Base-by-base conservation (phyloP, 805 yeast species). In the Metschnikowia arizonensis region DNA sequence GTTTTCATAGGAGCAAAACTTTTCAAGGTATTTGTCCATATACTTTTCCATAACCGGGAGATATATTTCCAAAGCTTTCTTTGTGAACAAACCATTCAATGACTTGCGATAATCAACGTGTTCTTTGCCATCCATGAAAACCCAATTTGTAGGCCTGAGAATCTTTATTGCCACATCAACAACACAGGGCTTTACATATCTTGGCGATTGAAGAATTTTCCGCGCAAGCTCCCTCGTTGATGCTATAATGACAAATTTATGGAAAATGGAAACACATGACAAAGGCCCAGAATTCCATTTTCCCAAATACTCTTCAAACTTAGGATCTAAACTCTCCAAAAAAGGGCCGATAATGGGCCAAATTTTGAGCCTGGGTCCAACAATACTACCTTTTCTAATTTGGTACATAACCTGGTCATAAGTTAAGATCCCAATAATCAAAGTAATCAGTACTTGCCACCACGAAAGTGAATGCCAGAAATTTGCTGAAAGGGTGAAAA, bases 271-370 rank as follows among this genome's bases (percentile, higher is more conserved):
- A 39, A 93, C 99, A 74, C 99, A 93, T 11, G 96, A 85, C 46
- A 93, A 74, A 11, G 91, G 93, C 50, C 99, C 99, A 5, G 93
- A 83, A 58, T 79, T 81, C 99, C 99, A 93, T 65, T 93, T 93
- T 40, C 87, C 87, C 64, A 80, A 74, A 66, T 93, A 93, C 60
- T 85, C 96, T 61, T 86, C 96, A 63, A 93, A 93, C 63, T 91
- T 90, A 17, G 99, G 99, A 70, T 93, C 91, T 62, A 93, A 72
- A 14, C 93, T 83, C 63, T 93, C 97, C 65, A 93, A 72, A 58
- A 93, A 93, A 2, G 99, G 98, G 2, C 99, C 99, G 55, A 93
- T 90, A 40, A 93, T 74, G 2, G 99, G 99, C 89, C 95, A 91
- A 47, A 89, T 59, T 66, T 93, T 93, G 64, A 76, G 82, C 36